Conservation (phyloP, 441 rosid genomes). For the Croton setiger region DNA sequence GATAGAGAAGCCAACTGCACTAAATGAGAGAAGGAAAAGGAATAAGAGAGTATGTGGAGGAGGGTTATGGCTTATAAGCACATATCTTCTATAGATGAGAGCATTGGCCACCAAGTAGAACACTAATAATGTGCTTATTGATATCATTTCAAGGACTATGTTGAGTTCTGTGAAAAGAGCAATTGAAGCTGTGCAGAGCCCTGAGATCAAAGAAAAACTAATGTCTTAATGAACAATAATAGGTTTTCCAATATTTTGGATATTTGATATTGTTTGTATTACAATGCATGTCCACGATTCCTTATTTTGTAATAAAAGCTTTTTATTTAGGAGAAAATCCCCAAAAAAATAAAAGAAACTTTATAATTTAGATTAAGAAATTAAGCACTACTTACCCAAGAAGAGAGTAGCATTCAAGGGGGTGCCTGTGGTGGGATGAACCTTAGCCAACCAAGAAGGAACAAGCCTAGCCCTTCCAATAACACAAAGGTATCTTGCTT, state of each 20-base stretch:
- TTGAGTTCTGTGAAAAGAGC: slow-evolving; percentile 79
- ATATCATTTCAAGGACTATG: slow-evolving; percentile 63
- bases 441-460: slow-evolving; percentile 88
- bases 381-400: slow-evolving; percentile 47
- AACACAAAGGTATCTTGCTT: slow-evolving; percentile 90
- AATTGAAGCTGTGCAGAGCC: slow-evolving; percentile 84
- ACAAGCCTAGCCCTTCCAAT: slow-evolving; percentile 80
- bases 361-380: background rate
- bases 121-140: slow-evolving; percentile 76
- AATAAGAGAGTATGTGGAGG: slow-evolving; percentile 52
- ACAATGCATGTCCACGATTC: background rate
- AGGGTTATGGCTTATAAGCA: slow-evolving; percentile 39
- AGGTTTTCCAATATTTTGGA: background rate
- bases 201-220: slow-evolving; percentile 30
- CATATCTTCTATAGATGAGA: slow-evolving; percentile 63
- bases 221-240: background rate
- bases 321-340: background rate
- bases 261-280: background rate
- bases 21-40: slow-evolving; percentile 61
- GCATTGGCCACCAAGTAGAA: slow-evolving; percentile 91
- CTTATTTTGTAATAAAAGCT: background rate
- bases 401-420: slow-evolving; percentile 91
- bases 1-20: slow-evolving; percentile 58
- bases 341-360: background rate
- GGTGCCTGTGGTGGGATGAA: slow-evolving; percentile 90